Evolutionary conservation across 1,284 basidiomycete genomes (phyloP).

Genomic region (Meira miltonrushii): DNA sequence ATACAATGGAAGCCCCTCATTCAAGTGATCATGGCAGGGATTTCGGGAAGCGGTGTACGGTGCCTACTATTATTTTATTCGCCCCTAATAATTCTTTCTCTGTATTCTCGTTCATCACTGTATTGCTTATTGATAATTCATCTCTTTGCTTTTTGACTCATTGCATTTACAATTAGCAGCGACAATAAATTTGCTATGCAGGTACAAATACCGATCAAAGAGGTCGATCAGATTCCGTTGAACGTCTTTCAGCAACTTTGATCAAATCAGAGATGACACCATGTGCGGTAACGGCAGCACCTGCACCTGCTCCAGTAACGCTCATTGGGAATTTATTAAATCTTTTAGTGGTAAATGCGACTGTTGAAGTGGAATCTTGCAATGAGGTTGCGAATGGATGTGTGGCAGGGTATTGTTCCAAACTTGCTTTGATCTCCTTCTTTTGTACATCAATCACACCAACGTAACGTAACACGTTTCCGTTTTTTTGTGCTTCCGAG

Average conservation of each 20-base stretch:
- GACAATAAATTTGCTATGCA: too few species aligned
- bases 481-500: constrained; percentile 68
- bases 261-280: constrained; percentile 75
- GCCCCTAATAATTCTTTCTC: too few species aligned
- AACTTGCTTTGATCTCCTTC: constrained; percentile 72
- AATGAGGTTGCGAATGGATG: constrained; percentile 94
- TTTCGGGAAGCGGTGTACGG: too few species aligned
- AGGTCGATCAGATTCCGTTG: too few species aligned
- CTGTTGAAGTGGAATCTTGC: constrained; percentile 93
- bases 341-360: constrained; percentile 90
- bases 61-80: too few species aligned
- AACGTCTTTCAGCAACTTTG: constrained; percentile 53
- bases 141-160: too few species aligned
- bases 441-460: constrained; percentile 81
- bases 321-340: constrained; percentile 66
- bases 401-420: constrained; percentile 77
- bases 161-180: too few species aligned
- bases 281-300: constrained; percentile 96
- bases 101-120: too few species aligned
- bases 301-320: constrained; percentile 90
- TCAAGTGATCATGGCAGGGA: too few species aligned
- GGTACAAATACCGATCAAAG: too few species aligned
- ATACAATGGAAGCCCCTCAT: too few species aligned
- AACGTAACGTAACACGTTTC: constrained; percentile 83
- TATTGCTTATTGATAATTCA: too few species aligned